Evolutionary conservation across 495 filamentous ascomycete species (phyloP).

Genomic region (Ramalina intermedia): DNA sequence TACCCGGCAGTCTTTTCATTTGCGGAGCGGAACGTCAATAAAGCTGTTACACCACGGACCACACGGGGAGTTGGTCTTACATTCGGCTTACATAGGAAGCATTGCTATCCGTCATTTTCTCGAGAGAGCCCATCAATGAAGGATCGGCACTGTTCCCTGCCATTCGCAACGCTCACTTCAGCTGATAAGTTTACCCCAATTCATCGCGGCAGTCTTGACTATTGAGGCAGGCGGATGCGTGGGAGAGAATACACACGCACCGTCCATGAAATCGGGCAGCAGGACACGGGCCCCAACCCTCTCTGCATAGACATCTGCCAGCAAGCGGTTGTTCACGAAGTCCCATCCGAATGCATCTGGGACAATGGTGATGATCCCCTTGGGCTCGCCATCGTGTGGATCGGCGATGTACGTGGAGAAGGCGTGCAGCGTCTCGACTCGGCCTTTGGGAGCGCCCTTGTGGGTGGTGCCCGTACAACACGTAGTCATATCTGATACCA

Average conservation of each 20-base stretch:
- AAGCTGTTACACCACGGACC: not conserved
- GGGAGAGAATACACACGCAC: constrained; percentile 17
- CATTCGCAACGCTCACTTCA: not conserved
- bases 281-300: constrained; percentile 35
- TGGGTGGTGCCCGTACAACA: constrained; percentile 22
- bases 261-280: constrained; percentile 46
- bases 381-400: constrained; percentile 22
- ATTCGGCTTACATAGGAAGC: not conserved
- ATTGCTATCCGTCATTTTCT: not conserved
- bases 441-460: constrained; percentile 18
- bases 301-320: constrained; percentile 38
- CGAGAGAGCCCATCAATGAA: not conserved
- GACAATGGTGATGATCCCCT: constrained; percentile 38
- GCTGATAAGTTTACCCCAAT: not conserved
- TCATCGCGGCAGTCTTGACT: not conserved
- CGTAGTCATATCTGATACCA: not conserved
- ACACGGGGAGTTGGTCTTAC: not conserved
- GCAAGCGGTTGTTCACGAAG: constrained; percentile 35
- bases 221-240: not conserved
- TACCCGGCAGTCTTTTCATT: constrained; percentile 12
- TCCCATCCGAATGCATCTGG: constrained; percentile 46
- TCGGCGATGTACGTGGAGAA: constrained; percentile 33
- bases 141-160: not conserved
- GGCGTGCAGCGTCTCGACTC: constrained; percentile 27
- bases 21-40: not conserved